These are phyloP conservation scores for Candida adriatica DNA, from an alignment of 805 yeast genomes.

Conservation along the genomic window DNA sequence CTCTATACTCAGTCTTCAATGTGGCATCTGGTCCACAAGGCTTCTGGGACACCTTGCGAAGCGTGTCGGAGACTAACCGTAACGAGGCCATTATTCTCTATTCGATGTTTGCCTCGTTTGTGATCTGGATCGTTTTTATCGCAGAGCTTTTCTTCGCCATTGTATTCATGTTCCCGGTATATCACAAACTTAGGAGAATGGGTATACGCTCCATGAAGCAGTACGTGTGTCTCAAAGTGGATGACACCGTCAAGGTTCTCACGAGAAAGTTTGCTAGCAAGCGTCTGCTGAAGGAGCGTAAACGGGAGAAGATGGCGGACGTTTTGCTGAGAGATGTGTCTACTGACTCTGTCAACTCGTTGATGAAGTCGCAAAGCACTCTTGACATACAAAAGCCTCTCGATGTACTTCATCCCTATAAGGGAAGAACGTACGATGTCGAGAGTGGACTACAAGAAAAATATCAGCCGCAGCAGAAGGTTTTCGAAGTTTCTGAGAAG, in stretches of 20 bases:
- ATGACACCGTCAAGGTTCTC: conserved; percentile 46
- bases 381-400: no score
- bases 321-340: no score
- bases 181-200: conserved; percentile 34
- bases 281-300: conserved; percentile 8
- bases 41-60: conserved; percentile 36
- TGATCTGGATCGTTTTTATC: conserved; percentile 67
- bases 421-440: no score
- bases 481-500: no score
- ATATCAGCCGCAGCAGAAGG: no score
- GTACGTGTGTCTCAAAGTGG: conserved; percentile 55
- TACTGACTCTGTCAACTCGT: no score
- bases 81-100: conserved; percentile 67
- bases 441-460: no score
- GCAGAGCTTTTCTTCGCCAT: conserved; percentile 49
- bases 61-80: conserved; percentile 54
- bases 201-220: conserved; percentile 43
- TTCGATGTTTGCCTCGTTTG: conserved; percentile 68
- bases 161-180: conserved; percentile 44
- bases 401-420: no score
- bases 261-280: conserved; percentile 27
- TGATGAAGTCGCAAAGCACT: no score
- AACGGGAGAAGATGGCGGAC: conserved; percentile 4
- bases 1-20: conserved; percentile 48
- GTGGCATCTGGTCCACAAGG: conserved; percentile 24